A percentile compares a stretch with the other conserved stretches of the same genome.
phyloP scores from a whole-genome alignment of 2,329 filamentous ascomycete genomes.

The Colletotrichum spinosum region DNA sequence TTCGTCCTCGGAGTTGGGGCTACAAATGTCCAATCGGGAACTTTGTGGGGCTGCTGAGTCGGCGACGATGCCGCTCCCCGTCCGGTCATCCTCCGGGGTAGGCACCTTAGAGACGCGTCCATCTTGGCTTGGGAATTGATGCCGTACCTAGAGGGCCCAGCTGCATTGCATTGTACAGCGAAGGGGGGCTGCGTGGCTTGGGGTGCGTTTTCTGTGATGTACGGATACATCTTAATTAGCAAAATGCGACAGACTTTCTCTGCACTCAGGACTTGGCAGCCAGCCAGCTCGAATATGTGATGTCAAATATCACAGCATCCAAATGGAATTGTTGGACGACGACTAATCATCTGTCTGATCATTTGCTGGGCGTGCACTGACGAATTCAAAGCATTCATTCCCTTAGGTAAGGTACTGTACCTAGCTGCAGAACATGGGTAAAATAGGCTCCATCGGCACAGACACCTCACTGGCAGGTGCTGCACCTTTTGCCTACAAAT shows the following conservation, averaged over 20 bases:
- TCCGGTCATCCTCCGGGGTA: conserved; percentile 29
- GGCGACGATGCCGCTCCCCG: conserved; percentile 28
- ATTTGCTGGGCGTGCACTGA: no score
- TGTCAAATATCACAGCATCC: no score
- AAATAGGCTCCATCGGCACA: no score
- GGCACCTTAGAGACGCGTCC: neutral
- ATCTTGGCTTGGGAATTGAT: neutral
- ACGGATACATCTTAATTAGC: neutral
- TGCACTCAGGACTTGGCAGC: neutral
- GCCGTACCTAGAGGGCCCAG: neutral
- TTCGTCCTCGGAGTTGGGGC: conserved; percentile 17
- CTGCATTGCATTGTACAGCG: neutral
- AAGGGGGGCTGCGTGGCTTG: conserved; percentile 18
- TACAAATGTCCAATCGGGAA: conserved; percentile 19
- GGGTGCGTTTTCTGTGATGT: neutral
- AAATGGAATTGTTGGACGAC: no score
- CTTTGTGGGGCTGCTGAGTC: conserved; percentile 15
- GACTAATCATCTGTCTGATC: no score
- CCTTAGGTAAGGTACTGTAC: no score
- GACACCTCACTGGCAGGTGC: no score
- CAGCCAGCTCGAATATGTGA: no score
- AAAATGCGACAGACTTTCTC: conserved; percentile 1
- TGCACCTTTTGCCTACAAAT: no score
- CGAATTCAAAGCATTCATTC: no score
- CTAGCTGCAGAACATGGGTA: no score